Percentiles rank a stretch among this genome's conserved stretches.
Evolutionary conservation across 2,329 filamentous ascomycete genomes (phyloP).

Genomic region (Emergomyces orientalis): DNA sequence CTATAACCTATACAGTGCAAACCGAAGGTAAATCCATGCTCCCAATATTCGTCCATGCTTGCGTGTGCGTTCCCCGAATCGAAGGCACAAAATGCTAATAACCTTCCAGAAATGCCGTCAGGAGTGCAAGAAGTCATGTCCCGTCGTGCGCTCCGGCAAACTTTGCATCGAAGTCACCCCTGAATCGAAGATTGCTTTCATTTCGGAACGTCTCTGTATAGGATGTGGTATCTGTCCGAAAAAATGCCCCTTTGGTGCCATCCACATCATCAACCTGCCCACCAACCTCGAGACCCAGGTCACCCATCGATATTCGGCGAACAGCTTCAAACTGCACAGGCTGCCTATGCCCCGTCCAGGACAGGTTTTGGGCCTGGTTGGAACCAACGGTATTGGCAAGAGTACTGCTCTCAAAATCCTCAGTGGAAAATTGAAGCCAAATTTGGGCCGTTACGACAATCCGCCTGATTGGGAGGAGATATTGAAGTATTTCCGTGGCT

Average conservation of each 20-base stretch:
- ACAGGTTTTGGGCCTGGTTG: constrained; percentile 90
- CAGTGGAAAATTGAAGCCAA: constrained; percentile 96
- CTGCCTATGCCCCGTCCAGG: constrained; percentile 92
- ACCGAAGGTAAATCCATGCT: constrained; percentile 56
- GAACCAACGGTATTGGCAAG: constrained; percentile 99
- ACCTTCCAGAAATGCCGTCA: constrained; percentile 84
- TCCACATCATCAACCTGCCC: constrained; percentile 99
- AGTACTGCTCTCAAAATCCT: constrained; percentile 99
- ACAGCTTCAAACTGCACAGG: constrained; percentile 98
- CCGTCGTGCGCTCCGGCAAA: constrained; percentile 94
- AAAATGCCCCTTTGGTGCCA: constrained; percentile 97
- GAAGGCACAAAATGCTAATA: background rate
- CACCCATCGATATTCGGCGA: constrained; percentile 96
- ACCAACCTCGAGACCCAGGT: constrained; percentile 98
- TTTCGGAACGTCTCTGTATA: constrained; percentile 91
- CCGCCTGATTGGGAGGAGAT: constrained; percentile 99
- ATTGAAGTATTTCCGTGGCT: constrained; percentile 94
- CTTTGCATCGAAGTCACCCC: constrained; percentile 89
- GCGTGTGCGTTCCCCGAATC: background rate
- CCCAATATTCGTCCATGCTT: background rate
- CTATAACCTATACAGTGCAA: constrained; percentile 56
- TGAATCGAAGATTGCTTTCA: constrained; percentile 91
- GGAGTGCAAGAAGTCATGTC: constrained; percentile 98
- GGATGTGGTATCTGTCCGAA: constrained; percentile 99
- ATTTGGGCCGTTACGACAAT: constrained; percentile 88